Percentiles rank a stretch among this genome's conserved stretches.
phyloP scores from a whole-genome alignment of 148 eudicot species.

The Cornus controversa region DNA sequence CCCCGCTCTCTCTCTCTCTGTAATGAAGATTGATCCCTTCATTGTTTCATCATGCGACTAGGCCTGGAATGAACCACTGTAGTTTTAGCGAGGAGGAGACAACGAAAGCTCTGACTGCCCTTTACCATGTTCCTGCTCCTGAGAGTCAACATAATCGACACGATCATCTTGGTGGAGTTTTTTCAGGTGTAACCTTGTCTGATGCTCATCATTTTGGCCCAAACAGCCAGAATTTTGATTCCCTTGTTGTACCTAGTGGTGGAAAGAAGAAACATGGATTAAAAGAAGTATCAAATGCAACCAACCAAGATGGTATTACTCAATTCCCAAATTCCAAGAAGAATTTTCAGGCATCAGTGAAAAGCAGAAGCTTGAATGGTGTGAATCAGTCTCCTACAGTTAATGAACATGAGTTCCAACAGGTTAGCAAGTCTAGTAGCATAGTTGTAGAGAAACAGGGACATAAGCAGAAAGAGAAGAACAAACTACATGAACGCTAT shows the following conservation, averaged over 20 bases:
- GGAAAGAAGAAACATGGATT: slow-evolving; percentile 43
- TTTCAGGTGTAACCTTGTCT: slow-evolving; percentile 26
- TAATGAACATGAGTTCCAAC: slow-evolving; percentile 36
- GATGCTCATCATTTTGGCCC: slow-evolving; percentile 27
- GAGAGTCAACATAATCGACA: slow-evolving; percentile 30
- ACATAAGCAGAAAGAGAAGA: slow-evolving; percentile 44
- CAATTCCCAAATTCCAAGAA: slow-evolving; percentile 39
- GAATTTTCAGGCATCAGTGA: slow-evolving; percentile 33
- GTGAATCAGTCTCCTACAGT: slow-evolving; percentile 30
- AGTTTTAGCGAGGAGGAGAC: slow-evolving; percentile 72
- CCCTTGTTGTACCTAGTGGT: slow-evolving; percentile 26
- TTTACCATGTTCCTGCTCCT: slow-evolving; percentile 38
- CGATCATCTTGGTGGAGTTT: slow-evolving; percentile 37
- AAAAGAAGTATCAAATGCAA: slow-evolving; percentile 44
- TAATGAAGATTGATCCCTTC: neutral
- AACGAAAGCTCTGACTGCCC: slow-evolving; percentile 48
- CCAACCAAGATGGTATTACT: slow-evolving; percentile 32
- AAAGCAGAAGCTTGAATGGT: slow-evolving; percentile 37
- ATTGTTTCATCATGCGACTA: slow-evolving; percentile 24
- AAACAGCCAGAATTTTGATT: slow-evolving; percentile 15
- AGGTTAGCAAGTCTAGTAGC: slow-evolving; percentile 34
- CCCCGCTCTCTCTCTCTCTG: too few species aligned
- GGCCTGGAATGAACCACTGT: slow-evolving; percentile 90
- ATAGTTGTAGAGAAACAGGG: slow-evolving; percentile 35
- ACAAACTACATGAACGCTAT: slow-evolving; percentile 34